A percentile compares a stretch with the other conserved stretches of the same genome.
These are phyloP conservation scores for Trichoderma sp. DNA, from an alignment of 2,329 filamentous ascomycete genomes.

Conservation along the genomic window DNA sequence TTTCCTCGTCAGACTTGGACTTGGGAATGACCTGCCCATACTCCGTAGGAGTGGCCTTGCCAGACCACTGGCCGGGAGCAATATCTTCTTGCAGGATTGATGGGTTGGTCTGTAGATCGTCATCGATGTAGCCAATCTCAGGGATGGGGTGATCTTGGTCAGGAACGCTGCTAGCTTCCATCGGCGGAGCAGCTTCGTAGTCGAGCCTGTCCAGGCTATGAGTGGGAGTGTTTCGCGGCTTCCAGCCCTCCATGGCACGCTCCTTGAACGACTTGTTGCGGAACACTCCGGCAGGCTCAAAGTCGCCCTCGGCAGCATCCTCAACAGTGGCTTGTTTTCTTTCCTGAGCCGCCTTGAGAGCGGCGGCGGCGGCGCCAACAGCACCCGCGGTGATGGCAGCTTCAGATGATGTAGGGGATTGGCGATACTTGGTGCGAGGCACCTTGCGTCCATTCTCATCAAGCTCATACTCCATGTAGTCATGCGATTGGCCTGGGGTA, in stretches of 20 bases:
- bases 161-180: conserved; percentile 68
- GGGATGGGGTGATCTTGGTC: conserved; percentile 68
- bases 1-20: conserved; percentile 32
- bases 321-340: conserved; percentile 40
- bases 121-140: conserved; percentile 66
- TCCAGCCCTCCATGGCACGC: conserved; percentile 54
- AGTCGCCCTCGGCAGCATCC: conserved; percentile 38
- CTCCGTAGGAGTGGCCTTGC: conserved; percentile 50
- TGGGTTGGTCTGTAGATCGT: conserved; percentile 78
- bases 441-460: conserved; percentile 58
- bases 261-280: conserved; percentile 66
- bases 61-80: conserved; percentile 49
- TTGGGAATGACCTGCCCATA: conserved; percentile 26
- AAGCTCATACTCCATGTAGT: conserved; percentile 55
- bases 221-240: conserved; percentile 53
- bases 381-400: conserved; percentile 56
- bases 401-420: conserved; percentile 56
- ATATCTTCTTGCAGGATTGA: conserved; percentile 68
- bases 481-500: conserved; percentile 43
- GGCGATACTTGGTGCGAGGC: conserved; percentile 41
- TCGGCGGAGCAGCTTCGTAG: conserved; percentile 49
- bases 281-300: conserved; percentile 49
- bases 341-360: conserved; percentile 48
- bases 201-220: conserved; percentile 59
- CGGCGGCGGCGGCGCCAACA: conserved; percentile 51